Base-by-base conservation (phyloP, 768 basidiomycete species). In the Chiua virens region DNA sequence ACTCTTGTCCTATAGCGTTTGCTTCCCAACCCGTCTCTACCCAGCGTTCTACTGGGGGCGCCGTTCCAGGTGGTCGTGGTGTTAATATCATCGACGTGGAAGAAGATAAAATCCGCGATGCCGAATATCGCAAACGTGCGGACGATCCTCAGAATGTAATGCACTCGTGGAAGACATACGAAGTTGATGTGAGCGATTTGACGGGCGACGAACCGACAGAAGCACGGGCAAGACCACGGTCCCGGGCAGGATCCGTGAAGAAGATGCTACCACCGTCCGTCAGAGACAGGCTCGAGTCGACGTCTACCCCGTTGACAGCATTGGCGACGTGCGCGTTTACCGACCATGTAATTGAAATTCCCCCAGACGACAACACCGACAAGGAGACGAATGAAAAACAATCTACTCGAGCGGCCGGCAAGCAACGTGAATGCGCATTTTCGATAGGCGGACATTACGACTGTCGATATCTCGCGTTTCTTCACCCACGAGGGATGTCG, bases 21-120 rank as follows among this genome's bases (percentile, higher is more conserved):
- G 45, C 47, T 15, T 52, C 57, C 37, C 62, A 57, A 36, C 7
- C 42, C 1, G 17, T 35, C 15, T 20, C 55, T 40, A 11, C 25
- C 1, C 46, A 41, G 25, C 46, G 42, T 5, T 10, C 45, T 21
- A 54, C 52, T 23, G 55, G 69, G 25, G 40, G 67, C 57, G 63
- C 64, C 54, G 42, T 73, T 52, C 61, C 60, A 28, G 62, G 67
- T 32, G 67, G 66, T 50, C 61, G 64, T 36, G 56, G 70, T 25
- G 30, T 68, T 5, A 67, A 64, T 4, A 42, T 8, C 8, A 51
- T 67, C 9, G 55, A 64, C 20, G 14, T 61, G 10, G 57, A 63
- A 5, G 38, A 37, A 3, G 69, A 71, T 5, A 55, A 64, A 41
- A 30, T 21, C 9, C 60, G 58, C 6, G 60, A 69, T 25, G 43